Evolutionary conservation across 1,284 basidiomycete species (phyloP).

Genomic region (Phellopilus nigrolimitatus): DNA sequence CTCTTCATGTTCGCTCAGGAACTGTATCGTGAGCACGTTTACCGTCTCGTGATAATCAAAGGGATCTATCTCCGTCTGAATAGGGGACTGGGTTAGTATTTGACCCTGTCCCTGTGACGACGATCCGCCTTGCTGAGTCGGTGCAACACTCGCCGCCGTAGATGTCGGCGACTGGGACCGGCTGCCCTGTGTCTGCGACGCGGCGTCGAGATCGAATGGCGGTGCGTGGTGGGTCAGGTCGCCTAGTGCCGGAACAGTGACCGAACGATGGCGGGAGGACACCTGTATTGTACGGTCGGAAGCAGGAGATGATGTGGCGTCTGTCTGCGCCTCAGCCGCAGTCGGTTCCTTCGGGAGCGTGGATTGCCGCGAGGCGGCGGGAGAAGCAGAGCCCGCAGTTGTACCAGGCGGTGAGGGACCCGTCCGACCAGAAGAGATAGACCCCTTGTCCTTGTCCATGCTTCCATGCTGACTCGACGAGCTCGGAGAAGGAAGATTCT

Average conservation of each 20-base stretch:
- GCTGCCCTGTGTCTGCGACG: conserved; percentile 31
- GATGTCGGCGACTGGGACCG: conserved; percentile 55
- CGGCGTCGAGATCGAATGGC: conserved; percentile 1
- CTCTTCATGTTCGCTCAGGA: conserved; percentile 94
- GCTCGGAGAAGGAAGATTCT: conserved; percentile 77
- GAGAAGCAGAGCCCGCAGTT: not conserved
- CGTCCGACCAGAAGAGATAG: conserved; percentile 32
- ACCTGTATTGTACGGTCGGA: conserved; percentile 32
- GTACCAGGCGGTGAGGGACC: conserved; percentile 23
- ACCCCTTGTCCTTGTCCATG: conserved; percentile 26
- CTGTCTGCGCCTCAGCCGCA: conserved; percentile 12
- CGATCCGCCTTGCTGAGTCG: conserved; percentile 27
- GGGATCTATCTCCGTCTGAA: conserved; percentile 51
- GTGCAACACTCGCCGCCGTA: conserved; percentile 30
- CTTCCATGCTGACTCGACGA: conserved; percentile 35
- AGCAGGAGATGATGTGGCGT: conserved; percentile 24
- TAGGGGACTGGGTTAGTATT: conserved; percentile 15
- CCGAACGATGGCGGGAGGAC: conserved; percentile 38
- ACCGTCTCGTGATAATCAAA: conserved; percentile 94
- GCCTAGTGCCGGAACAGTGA: conserved; percentile 14
- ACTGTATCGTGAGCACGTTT: conserved; percentile 88
- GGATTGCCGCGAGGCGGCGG: conserved; percentile 6
- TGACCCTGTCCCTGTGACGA: conserved; percentile 22
- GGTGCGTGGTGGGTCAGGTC: conserved; percentile 1
- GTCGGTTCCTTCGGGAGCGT: conserved; percentile 4